phyloP scores from a whole-genome alignment of 2,329 filamentous ascomycete species.

The Exophiala xenobiotica region DNA sequence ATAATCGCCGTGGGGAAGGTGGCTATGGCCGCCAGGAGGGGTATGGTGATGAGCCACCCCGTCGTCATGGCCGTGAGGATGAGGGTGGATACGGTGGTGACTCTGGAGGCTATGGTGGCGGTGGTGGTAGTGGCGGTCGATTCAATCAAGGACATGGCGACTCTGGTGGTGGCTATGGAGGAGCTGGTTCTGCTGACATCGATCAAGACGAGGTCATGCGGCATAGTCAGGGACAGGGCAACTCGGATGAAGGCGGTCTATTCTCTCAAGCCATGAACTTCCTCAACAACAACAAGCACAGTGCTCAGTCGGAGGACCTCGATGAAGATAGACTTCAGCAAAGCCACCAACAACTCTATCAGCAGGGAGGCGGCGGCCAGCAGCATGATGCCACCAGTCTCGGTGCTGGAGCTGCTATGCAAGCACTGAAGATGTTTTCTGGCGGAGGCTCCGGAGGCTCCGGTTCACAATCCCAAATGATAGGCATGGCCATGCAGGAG shows the following conservation, averaged over 20 bases:
- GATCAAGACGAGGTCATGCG: slow-evolving; percentile 56
- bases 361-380: slow-evolving; percentile 48
- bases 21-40: slow-evolving; percentile 9
- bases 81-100: slow-evolving; percentile 19
- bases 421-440: slow-evolving; percentile 69
- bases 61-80: slow-evolving; percentile 20
- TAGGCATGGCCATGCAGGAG: slow-evolving; percentile 84
- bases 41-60: slow-evolving; percentile 10
- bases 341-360: slow-evolving; percentile 75
- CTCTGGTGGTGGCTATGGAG: slow-evolving; percentile 13
- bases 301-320: slow-evolving; percentile 48
- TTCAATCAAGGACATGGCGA: slow-evolving; percentile 33
- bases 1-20: slow-evolving; percentile 11
- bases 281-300: slow-evolving; percentile 55
- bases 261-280: slow-evolving; percentile 59
- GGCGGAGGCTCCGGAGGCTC: slow-evolving; percentile 36
- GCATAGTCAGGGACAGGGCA: slow-evolving; percentile 57
- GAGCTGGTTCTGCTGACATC: slow-evolving; percentile 36
- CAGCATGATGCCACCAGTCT: slow-evolving; percentile 49
- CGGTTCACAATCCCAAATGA: slow-evolving; percentile 72
- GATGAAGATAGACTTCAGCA: slow-evolving; percentile 59
- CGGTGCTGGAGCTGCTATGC: slow-evolving; percentile 47
- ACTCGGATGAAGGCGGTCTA: slow-evolving; percentile 51
- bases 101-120: slow-evolving; percentile 19
- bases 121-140: slow-evolving; percentile 27